phyloP scores from a whole-genome alignment of 2,329 filamentous ascomycete species.

The Paecilomyces dactylethromorphus region DNA sequence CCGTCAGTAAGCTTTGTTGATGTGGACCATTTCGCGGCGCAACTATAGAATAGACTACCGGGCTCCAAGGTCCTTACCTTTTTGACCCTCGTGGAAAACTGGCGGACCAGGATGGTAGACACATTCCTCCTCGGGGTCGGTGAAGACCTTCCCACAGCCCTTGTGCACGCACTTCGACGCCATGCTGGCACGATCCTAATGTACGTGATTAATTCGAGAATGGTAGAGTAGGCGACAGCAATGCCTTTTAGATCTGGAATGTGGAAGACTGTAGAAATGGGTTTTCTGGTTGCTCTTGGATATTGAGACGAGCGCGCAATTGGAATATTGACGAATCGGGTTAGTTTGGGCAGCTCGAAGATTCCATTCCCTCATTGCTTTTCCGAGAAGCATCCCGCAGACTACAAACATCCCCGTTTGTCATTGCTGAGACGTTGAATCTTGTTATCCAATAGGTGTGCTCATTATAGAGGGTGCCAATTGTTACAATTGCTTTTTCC shows the following conservation, averaged over 20 bases:
- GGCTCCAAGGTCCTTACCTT: conserved; percentile 57
- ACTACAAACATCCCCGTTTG: background rate
- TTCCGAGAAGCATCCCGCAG: background rate
- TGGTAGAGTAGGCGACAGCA: background rate
- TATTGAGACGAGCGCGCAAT: background rate
- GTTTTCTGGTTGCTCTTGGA: background rate
- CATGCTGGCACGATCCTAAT: conserved; percentile 15
- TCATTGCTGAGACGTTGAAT: background rate
- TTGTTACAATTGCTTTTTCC: background rate
- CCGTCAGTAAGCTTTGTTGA: background rate
- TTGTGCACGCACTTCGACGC: conserved; percentile 82
- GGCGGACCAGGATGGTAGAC: conserved; percentile 90
- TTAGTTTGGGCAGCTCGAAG: conserved; percentile 34
- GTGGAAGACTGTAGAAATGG: background rate
- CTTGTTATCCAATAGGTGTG: background rate
- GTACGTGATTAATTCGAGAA: background rate
- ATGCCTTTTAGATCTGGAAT: background rate
- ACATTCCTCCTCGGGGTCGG: conserved; percentile 75
- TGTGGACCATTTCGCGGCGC: background rate
- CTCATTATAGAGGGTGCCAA: background rate
- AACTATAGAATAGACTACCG: background rate
- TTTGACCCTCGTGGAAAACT: conserved; percentile 95
- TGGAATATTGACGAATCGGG: conserved; percentile 17
- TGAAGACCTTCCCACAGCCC: conserved; percentile 84
- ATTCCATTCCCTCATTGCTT: conserved; percentile 31